phyloP scores from a whole-genome alignment of 2,329 filamentous ascomycete species.

The Didymella pomorum region DNA sequence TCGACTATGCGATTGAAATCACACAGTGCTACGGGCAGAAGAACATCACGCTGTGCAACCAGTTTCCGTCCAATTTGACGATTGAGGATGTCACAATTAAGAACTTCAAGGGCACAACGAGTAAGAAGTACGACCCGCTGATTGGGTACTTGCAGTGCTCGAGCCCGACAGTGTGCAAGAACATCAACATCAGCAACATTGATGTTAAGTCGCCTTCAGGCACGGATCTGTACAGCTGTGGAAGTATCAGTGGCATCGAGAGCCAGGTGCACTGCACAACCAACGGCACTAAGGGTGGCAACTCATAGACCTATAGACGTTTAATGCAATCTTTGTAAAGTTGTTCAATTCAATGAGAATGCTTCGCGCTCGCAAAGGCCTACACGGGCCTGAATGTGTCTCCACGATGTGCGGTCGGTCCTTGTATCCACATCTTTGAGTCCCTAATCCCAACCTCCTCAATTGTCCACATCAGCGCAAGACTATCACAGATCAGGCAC shows the following conservation, averaged over 20 bases:
- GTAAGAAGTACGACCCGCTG: conserved; percentile 53
- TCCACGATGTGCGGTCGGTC: too few species aligned
- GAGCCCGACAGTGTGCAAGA: conserved; percentile 56
- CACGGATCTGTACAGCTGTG: conserved; percentile 54
- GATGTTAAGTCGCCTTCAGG: conserved; percentile 59
- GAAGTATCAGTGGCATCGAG: conserved; percentile 48
- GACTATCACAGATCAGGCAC: too few species aligned
- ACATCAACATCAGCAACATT: conserved; percentile 57
- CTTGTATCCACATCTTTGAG: too few species aligned
- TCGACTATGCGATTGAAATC: conserved; percentile 70
- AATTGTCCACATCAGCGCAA: too few species aligned
- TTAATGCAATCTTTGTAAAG: too few species aligned
- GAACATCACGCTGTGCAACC: conserved; percentile 67
- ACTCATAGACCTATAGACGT: conserved; percentile 26
- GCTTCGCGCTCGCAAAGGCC: background rate
- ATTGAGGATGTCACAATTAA: conserved; percentile 65
- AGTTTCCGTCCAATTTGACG: conserved; percentile 64
- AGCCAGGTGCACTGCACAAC: conserved; percentile 44
- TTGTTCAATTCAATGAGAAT: too few species aligned
- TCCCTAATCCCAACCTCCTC: too few species aligned
- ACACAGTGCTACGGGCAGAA: conserved; percentile 72
- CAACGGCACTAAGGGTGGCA: conserved; percentile 27
- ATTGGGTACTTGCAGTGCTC: conserved; percentile 57
- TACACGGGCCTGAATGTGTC: too few species aligned
- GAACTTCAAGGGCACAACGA: conserved; percentile 65